Conservation (phyloP, 345 rosid genomes). For the Dimocarpus longan region DNA sequence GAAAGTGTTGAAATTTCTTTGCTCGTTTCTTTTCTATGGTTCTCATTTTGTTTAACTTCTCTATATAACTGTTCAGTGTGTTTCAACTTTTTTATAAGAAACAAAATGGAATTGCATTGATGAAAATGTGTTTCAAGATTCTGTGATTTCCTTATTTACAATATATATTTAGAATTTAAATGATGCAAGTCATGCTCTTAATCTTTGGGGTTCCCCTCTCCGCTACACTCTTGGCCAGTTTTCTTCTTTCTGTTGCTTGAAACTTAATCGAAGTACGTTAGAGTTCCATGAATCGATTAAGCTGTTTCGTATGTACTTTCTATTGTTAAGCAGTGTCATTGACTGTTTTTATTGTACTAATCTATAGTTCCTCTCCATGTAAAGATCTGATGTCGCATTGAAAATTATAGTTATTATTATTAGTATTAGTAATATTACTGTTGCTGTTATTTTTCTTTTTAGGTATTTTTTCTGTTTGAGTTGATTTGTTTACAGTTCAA, state of each 20-base stretch:
- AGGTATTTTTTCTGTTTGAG: not conserved
- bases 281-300: no score
- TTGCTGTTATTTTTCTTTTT: not conserved
- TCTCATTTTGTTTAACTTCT: not conserved
- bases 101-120: not conserved
- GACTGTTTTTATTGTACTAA: not conserved
- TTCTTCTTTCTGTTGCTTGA: not conserved
- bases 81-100: not conserved
- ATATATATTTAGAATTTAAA: not conserved
- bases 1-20: not conserved
- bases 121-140: not conserved
- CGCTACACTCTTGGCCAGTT: no score
- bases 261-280: not conserved
- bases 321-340: not conserved
- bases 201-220: not conserved
- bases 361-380: not conserved
- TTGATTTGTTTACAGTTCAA: not conserved
- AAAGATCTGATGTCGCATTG: not conserved
- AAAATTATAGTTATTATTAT: not conserved
- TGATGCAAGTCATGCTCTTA: not conserved
- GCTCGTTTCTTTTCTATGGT: not conserved
- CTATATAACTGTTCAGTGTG: not conserved
- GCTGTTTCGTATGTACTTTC: no score
- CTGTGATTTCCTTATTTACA: not conserved
- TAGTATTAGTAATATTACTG: not conserved